phyloP scores from a whole-genome alignment of 495 filamentous ascomycete species.

The Lindgomyces ingoldianus region DNA sequence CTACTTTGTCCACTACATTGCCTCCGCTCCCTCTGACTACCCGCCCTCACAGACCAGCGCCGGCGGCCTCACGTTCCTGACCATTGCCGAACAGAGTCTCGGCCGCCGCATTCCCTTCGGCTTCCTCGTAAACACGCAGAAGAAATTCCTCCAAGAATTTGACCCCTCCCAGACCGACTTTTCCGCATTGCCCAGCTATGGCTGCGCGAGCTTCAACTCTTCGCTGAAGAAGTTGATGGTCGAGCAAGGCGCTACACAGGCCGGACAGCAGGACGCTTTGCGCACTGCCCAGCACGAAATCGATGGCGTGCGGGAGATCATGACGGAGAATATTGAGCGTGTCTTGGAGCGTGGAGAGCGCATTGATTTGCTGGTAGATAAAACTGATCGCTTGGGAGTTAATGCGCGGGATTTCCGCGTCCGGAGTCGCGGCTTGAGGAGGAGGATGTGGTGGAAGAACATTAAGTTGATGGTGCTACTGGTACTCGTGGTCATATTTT shows the following conservation, averaged over 20 bases:
- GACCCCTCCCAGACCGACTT: constrained; percentile 71
- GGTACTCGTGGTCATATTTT: constrained; percentile 75
- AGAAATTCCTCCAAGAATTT: constrained; percentile 78
- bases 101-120: constrained; percentile 89
- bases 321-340: constrained; percentile 98
- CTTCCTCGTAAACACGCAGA: constrained; percentile 88
- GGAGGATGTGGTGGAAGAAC: constrained; percentile 99
- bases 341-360: constrained; percentile 91
- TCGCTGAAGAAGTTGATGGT: constrained; percentile 77
- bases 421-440: constrained; percentile 77
- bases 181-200: constrained; percentile 78
- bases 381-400: constrained; percentile 87
- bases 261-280: constrained; percentile 78
- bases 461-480: constrained; percentile 84
- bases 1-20: constrained; percentile 94
- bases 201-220: constrained; percentile 80
- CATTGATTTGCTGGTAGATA: constrained; percentile 94
- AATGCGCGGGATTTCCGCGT: constrained; percentile 86
- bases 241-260: constrained; percentile 76
- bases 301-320: constrained; percentile 89
- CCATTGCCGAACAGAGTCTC: constrained; percentile 73
- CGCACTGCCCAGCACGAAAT: constrained; percentile 83
- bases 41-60: constrained; percentile 55
- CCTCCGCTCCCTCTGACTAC: constrained; percentile 72
- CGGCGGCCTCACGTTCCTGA: constrained; percentile 81